Conservation (phyloP, 2,329 filamentous ascomycete species). For the Alternaria infectoria region DNA sequence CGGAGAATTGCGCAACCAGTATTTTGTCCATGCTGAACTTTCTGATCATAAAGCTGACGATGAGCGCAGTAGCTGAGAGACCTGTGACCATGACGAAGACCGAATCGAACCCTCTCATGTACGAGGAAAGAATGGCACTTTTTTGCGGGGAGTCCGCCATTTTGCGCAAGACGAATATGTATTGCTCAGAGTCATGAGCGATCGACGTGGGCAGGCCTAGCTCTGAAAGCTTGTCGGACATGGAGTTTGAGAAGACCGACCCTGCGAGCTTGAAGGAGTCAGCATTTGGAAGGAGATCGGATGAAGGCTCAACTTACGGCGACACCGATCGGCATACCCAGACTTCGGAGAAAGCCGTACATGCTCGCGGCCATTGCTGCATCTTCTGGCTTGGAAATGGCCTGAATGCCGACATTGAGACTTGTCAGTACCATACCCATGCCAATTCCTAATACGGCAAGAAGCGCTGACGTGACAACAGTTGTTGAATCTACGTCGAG, state of each 20-base stretch:
- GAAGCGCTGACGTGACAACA: constrained; percentile 45
- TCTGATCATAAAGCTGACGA: constrained; percentile 35
- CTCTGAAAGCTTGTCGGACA: constrained; percentile 37
- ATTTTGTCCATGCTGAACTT: constrained; percentile 41
- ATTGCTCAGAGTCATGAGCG: constrained; percentile 39
- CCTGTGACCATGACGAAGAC: constrained; percentile 34
- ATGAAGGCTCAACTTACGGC: constrained; percentile 27
- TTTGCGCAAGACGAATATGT: constrained; percentile 25
- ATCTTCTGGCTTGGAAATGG: constrained; percentile 42
- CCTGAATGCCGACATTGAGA: constrained; percentile 51
- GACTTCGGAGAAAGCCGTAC: constrained; percentile 49
- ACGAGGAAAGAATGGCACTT: constrained; percentile 27
- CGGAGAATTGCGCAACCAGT: constrained; percentile 29
- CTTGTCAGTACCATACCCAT: constrained; percentile 51
- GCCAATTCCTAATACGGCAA: constrained; percentile 51
- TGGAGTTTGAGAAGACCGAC: constrained; percentile 51
- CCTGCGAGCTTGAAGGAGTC: constrained; percentile 24
- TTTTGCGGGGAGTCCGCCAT: constrained; percentile 24
- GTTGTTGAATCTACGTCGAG: constrained; percentile 44
- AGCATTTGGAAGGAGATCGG: neutral
- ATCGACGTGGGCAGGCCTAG: constrained; percentile 27
- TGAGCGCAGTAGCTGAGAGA: constrained; percentile 29
- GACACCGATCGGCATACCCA: constrained; percentile 56
- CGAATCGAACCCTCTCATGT: constrained; percentile 33
- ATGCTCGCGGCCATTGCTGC: constrained; percentile 45